Base-by-base conservation (phyloP, 2,329 filamentous ascomycete species). In the Fusarium marasasianum region DNA sequence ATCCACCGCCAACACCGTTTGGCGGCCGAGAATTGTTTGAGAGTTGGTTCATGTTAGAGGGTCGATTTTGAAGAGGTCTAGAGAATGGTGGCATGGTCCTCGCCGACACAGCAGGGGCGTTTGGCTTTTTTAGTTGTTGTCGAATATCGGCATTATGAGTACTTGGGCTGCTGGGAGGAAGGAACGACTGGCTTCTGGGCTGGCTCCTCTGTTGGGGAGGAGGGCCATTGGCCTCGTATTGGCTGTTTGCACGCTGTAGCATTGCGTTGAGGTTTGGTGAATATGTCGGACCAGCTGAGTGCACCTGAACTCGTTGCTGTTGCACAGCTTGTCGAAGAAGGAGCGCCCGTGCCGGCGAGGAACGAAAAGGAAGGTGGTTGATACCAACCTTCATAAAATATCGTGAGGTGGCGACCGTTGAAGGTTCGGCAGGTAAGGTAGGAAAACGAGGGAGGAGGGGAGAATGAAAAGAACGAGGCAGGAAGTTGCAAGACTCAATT, bases 131-230 rank as follows among this genome's bases (percentile, higher is more conserved):
- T 74, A 89, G 82, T 62, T 86, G 86, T 53, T 88, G 84, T 63
- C 86, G 81, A 73, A 91, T 88, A 67, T 86, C 87, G 44, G 81
- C 81, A 79, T 85, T 83, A 15, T 80, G 72, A 33, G 83, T 79
- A 48, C 80, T 81, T 18, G 88, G 87, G 74, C 86, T 91, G 3
- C 33, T 35, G 33, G 90, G 90, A 8, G 88, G 86, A 72, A 91
- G 89, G 22, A 88, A 82, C 65, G 88, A 84, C 79, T 90, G 89
- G 9, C 84, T 48, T 70, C 33, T 81, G 48, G 88, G 79, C 54
- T 79, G 74, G 14, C 78, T 73, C 57, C 81, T 81, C 15, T 80
- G 79, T 15, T 80, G 79, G 29, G 78, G 76, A 58, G 78, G 77
- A 63, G 78, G 77, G 70, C 80, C 76, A 63, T 81, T 82, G 67